Percentiles rank a stretch among this genome's conserved stretches.
These are phyloP conservation scores for Angomonas deanei DNA, from an alignment of 208 protist genomes.

Conservation along the genomic window DNA sequence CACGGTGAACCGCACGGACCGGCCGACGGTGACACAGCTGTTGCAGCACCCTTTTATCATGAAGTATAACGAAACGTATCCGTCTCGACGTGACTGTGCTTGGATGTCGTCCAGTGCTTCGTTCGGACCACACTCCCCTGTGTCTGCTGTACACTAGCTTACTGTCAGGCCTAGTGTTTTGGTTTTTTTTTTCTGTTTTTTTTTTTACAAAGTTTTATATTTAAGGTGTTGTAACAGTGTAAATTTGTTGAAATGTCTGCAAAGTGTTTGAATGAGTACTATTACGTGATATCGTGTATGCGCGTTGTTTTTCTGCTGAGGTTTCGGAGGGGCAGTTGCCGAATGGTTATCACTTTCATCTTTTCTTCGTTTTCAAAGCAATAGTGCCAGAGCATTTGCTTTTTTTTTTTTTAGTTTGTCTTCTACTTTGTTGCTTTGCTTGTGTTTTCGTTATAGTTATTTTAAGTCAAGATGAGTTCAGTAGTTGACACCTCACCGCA, in stretches of 20 bases:
- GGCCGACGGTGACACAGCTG: conserved; percentile 38
- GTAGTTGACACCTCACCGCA: background rate
- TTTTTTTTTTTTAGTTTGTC: conserved; percentile 4
- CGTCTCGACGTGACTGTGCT: background rate
- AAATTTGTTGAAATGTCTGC: no score
- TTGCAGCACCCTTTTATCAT: conserved; percentile 53
- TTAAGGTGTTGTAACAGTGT: background rate
- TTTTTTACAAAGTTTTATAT: background rate
- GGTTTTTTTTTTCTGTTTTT: background rate
- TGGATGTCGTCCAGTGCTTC: background rate
- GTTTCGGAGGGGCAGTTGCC: background rate
- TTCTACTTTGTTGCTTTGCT: conserved; percentile 2
- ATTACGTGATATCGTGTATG: no score
- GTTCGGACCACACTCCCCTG: background rate
- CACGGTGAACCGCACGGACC: conserved; percentile 25
- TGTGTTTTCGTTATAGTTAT: background rate
- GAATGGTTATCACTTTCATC: background rate
- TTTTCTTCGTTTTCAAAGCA: conserved; percentile 1
- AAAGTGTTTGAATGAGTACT: no score
- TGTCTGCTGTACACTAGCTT: background rate
- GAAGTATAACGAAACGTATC: background rate
- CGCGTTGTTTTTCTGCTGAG: background rate
- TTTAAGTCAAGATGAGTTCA: background rate
- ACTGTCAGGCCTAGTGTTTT: background rate
- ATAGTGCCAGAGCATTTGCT: background rate